A percentile compares a stretch with the other conserved stretches of the same genome.
Evolutionary conservation across 805 yeast genomes (phyloP).

Genomic region (Saccharomycopsis selenospora): DNA sequence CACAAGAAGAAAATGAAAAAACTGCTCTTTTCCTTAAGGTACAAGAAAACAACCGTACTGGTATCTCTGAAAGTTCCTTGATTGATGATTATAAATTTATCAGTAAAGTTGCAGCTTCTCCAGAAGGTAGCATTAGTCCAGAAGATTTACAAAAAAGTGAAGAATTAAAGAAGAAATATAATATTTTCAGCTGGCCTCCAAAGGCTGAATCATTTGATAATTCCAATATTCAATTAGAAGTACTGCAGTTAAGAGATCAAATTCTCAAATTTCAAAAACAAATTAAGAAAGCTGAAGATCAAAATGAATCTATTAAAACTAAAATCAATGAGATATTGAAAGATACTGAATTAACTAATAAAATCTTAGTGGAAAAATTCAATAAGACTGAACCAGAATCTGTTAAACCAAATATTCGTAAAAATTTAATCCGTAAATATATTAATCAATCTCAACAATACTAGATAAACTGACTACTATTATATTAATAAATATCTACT

Average conservation of each 20-base stretch:
- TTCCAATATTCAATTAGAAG: constrained; percentile 35
- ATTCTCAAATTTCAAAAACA: constrained; percentile 24
- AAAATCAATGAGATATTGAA: constrained; percentile 29
- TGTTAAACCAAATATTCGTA: constrained; percentile 48
- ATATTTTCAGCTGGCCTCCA: constrained; percentile 41
- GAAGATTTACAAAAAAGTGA: constrained; percentile 34
- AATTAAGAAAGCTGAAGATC: constrained; percentile 32
- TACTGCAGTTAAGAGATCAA: constrained; percentile 27
- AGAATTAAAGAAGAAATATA: constrained; percentile 38
- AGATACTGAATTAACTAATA: constrained; percentile 31
- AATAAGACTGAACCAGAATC: constrained; percentile 33
- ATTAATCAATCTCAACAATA: too few species aligned
- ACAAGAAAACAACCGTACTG: constrained; percentile 21
- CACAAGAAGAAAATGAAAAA: constrained; percentile 55
- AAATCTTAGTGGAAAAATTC: constrained; percentile 29
- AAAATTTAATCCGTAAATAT: constrained; percentile 67
- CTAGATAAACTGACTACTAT: too few species aligned
- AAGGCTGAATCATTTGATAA: constrained; percentile 21
- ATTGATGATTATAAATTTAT: constrained; percentile 29
- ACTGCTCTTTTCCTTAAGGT: constrained; percentile 43
- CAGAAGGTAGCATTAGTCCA: constrained; percentile 27
- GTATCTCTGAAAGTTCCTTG: constrained; percentile 12
- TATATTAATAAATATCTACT: too few species aligned
- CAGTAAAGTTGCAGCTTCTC: constrained; percentile 24
- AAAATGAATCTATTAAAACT: constrained; percentile 30